Conservation (phyloP, 768 basidiomycete genomes). For the Polyporus arcularius region DNA sequence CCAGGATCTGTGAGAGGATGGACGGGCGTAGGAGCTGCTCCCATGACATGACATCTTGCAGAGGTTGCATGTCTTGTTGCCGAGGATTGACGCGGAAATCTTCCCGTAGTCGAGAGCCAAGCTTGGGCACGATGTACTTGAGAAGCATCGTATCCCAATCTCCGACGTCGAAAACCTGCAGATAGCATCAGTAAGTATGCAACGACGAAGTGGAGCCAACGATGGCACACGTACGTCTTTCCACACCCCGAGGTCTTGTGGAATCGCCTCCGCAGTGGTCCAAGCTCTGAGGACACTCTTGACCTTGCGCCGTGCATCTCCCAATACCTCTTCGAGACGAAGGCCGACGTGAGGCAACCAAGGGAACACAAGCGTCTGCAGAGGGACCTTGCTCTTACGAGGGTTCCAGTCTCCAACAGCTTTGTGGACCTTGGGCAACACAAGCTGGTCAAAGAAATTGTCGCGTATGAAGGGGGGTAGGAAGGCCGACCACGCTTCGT, state of each 20-base stretch:
- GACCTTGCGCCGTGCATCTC: slow-evolving; percentile 84
- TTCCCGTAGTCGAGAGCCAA: slow-evolving; percentile 78
- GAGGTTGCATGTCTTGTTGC: slow-evolving; percentile 82
- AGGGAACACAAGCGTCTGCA: slow-evolving; percentile 88
- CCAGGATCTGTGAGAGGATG: slow-evolving; percentile 81
- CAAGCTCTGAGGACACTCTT: slow-evolving; percentile 77
- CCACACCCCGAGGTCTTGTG: slow-evolving; percentile 79
- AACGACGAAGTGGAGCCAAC: not conserved
- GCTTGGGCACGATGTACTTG: slow-evolving; percentile 90
- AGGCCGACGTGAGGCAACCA: slow-evolving; percentile 92
- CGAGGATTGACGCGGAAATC: slow-evolving; percentile 92
- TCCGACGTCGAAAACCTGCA: slow-evolving; percentile 67
- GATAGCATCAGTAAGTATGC: not conserved
- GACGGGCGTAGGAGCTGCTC: slow-evolving; percentile 67
- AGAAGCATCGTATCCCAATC: slow-evolving; percentile 94
- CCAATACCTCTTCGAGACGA: slow-evolving; percentile 81
- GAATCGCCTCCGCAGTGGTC: slow-evolving; percentile 70
- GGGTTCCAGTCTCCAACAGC: slow-evolving; percentile 84
- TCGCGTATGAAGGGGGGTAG: slow-evolving; percentile 91
- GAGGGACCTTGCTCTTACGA: slow-evolving; percentile 53
- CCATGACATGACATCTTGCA: slow-evolving; percentile 81
- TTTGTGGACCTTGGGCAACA: slow-evolving; percentile 89
- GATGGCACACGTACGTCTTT: slow-evolving; percentile 57
- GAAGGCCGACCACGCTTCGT: slow-evolving; percentile 86
- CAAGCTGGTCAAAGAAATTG: slow-evolving; percentile 93